Conservation (phyloP, 331 rosid genomes). For the Phaseolus coccineus region DNA sequence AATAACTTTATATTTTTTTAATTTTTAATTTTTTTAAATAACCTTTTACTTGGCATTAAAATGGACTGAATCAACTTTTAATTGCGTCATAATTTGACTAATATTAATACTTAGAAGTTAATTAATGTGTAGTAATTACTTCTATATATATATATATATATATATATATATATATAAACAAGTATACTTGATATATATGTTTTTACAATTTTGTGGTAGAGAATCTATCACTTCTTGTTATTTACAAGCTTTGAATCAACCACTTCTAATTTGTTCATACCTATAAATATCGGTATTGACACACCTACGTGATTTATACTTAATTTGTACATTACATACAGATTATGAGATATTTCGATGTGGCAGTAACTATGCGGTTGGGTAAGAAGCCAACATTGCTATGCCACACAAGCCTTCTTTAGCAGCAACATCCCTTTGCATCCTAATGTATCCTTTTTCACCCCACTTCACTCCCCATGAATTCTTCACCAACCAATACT, state of each 20-base stretch:
- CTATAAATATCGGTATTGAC: not conserved
- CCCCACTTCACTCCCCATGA: constrained; percentile 54
- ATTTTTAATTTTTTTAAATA: too few relatives aligned
- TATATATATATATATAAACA: not conserved
- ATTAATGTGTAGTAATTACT: too few relatives aligned
- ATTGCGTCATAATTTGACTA: too few relatives aligned
- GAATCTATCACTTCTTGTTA: not conserved
- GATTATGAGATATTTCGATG: not conserved
- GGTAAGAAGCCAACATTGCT: constrained; percentile 13
- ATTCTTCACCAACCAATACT: constrained; percentile 61
- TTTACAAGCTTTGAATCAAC: not conserved
- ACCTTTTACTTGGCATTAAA: too few relatives aligned
- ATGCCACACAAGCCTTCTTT: constrained; percentile 48
- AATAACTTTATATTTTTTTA: too few relatives aligned
- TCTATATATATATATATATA: too few relatives aligned
- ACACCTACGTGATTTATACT: not conserved
- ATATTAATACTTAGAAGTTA: too few relatives aligned
- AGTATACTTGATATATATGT: not conserved
- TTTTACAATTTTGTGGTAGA: not conserved
- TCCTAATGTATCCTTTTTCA: constrained; percentile 46
- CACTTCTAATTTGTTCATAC: not conserved
- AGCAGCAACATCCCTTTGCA: constrained; percentile 38
- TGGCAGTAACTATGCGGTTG: not conserved
- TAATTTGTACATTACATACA: not conserved
- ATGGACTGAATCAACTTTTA: too few relatives aligned